Conservation (phyloP, 202 grass and related monocot genomes). For the Saccharum hybrid region DNA sequence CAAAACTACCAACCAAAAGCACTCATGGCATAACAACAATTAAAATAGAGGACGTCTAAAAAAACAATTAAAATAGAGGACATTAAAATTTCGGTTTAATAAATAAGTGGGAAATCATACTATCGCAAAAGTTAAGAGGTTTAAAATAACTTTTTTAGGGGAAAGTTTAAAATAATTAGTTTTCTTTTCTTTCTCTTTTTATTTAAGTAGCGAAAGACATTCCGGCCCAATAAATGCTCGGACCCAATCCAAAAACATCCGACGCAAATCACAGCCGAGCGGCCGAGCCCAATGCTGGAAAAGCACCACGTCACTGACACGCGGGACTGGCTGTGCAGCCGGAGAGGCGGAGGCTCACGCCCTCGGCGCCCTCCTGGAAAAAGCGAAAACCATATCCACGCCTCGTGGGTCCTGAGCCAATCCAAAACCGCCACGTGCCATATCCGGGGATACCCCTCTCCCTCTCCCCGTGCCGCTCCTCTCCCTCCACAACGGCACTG, state of each 20-base stretch:
- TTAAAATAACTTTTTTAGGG: no score
- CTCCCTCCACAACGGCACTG: constrained; percentile 37
- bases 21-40: no score
- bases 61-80: no score
- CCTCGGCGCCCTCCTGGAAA: constrained; percentile 14
- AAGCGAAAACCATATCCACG: constrained; percentile 70
- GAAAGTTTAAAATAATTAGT: no score
- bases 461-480: constrained; percentile 22
- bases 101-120: no score
- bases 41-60: no score
- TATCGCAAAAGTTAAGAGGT: no score
- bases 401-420: constrained; percentile 8
- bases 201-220: no score
- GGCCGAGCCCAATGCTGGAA: not conserved
- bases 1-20: no score
- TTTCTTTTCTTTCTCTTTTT: no score
- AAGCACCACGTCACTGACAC: constrained; percentile 19
- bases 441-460: constrained; percentile 34
- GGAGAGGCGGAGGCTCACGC: constrained; percentile 12
- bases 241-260: not conserved
- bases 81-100: no score
- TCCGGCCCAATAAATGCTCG: no score
- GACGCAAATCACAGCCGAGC: not conserved
- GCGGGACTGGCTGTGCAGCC: not conserved
- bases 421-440: constrained; percentile 37